phyloP scores from a whole-genome alignment of 768 basidiomycete genomes.

The Dendrothele bispora region DNA sequence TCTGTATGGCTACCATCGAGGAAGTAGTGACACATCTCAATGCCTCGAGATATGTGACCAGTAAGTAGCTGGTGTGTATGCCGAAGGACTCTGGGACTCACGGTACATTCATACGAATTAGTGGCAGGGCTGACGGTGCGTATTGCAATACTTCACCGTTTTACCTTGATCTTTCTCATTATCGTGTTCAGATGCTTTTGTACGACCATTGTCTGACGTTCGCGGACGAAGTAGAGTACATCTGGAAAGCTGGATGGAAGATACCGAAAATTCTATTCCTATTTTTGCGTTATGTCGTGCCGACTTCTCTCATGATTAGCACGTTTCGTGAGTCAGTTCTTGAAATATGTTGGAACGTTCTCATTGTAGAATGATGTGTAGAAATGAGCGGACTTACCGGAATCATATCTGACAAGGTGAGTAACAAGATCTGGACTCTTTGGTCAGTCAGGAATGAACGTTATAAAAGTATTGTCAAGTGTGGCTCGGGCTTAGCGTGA shows the following conservation, averaged over 20 bases:
- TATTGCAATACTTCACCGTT: neutral
- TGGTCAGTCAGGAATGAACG: neutral
- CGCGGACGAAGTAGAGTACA: slow-evolving; percentile 28
- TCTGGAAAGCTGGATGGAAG: slow-evolving; percentile 28
- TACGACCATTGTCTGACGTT: slow-evolving; percentile 35
- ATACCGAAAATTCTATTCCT: slow-evolving; percentile 31
- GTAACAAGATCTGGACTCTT: neutral
- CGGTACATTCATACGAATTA: neutral
- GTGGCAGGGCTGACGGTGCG: neutral
- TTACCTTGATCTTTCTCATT: neutral
- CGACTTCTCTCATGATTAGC: neutral
- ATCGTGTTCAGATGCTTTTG: slow-evolving; percentile 20
- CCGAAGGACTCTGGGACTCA: neutral
- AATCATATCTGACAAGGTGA: neutral
- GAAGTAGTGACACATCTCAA: neutral
- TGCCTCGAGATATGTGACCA: neutral
- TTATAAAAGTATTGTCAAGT: neutral
- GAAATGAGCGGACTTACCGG: neutral
- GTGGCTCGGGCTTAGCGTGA: neutral
- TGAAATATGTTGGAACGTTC: neutral
- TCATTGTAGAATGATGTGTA: neutral
- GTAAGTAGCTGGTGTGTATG: neutral
- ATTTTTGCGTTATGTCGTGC: slow-evolving; percentile 27
- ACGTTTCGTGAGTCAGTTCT: neutral
- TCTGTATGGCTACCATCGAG: too few species aligned